Conservation (phyloP, 2,329 filamentous ascomycete genomes). For the Aureobasidium sp. region DNA sequence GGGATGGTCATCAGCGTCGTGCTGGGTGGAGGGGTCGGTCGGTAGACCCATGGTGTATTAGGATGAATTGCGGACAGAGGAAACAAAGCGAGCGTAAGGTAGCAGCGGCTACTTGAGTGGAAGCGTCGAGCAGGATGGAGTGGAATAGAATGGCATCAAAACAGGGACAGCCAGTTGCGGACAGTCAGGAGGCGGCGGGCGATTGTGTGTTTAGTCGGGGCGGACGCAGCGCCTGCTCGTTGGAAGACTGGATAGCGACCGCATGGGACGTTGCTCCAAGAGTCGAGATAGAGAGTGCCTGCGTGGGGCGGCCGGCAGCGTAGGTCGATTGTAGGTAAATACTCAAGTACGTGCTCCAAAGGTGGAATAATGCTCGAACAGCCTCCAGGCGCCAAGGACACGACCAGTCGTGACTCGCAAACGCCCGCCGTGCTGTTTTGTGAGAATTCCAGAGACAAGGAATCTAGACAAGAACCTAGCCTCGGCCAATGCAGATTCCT, state of each 20-base stretch:
- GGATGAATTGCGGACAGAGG: background rate
- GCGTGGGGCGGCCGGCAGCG: background rate
- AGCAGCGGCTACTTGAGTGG: slow-evolving; percentile 2
- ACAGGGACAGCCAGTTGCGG: background rate
- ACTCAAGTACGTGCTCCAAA: background rate
- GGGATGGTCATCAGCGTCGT: slow-evolving; percentile 10
- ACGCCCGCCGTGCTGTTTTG: background rate
- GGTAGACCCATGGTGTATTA: slow-evolving; percentile 8
- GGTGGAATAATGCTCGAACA: background rate
- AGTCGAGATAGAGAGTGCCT: background rate
- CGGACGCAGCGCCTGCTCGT: slow-evolving; percentile 9
- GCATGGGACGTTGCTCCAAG: slow-evolving; percentile 6
- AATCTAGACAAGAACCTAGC: background rate
- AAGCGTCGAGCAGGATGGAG: background rate
- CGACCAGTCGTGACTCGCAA: background rate
- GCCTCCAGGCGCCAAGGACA: background rate
- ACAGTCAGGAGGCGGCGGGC: slow-evolving; percentile 8
- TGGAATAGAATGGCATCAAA: slow-evolving; percentile 1
- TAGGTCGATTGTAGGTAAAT: background rate
- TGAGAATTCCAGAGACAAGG: slow-evolving; percentile 2
- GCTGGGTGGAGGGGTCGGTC: slow-evolving; percentile 1
- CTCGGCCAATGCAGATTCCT: background rate
- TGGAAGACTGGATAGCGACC: background rate
- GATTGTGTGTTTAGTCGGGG: slow-evolving; percentile 7
- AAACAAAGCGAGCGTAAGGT: slow-evolving; percentile 11